Base-by-base conservation (phyloP, 2,329 filamentous ascomycete genomes). In the Ophiostoma populinum region DNA sequence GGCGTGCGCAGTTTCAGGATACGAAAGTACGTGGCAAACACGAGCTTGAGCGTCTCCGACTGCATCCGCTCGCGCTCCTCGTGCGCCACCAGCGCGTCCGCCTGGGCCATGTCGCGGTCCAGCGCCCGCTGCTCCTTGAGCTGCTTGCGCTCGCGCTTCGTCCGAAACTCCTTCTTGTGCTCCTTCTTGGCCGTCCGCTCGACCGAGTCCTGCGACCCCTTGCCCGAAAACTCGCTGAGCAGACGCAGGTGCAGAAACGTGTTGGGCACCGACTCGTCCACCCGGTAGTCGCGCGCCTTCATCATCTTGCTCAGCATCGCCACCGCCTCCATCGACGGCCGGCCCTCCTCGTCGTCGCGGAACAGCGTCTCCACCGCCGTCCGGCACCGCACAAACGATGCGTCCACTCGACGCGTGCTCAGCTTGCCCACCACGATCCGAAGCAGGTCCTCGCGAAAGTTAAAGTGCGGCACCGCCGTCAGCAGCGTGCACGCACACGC, bases 41-140 rank as follows among this genome's bases (percentile, higher is more conserved):
- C 90, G 39, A 94, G 67, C 58, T 95, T 98, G 34, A 98, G 60
- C 2, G 86, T 94, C 56, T 98, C 92, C 5, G 83, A 80, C 55
- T 98, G 90, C 67, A 92, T 90, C 46, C 78, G 74, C 50, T 95
- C 90, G 34, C 82, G 73, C 55, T 94, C 85, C 54, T 98, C 87
- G 49, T 94, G 80, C 45, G 75, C 80, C 41, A 95, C 87, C 5
- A 80, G 66, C 2, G 90, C 90, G 52, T 95, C 86, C 2, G 90
- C 87, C 49, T 87, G 75, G 30, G 75, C 75, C 77, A 98, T 85
- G 48, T 95, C 87, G 53, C 93, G 92, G 45, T 92, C 81, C 2
- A 94, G 70, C 1, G 69, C 69, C 55, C 90, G 94, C 40, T 81
- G 76, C 55, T 95, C 85, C 54, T 83, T 86, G 40, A 81, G 55